Evolutionary conservation across 371 early-diverging fungal genomes (phyloP).

Genomic region (Mucor racemosus): DNA sequence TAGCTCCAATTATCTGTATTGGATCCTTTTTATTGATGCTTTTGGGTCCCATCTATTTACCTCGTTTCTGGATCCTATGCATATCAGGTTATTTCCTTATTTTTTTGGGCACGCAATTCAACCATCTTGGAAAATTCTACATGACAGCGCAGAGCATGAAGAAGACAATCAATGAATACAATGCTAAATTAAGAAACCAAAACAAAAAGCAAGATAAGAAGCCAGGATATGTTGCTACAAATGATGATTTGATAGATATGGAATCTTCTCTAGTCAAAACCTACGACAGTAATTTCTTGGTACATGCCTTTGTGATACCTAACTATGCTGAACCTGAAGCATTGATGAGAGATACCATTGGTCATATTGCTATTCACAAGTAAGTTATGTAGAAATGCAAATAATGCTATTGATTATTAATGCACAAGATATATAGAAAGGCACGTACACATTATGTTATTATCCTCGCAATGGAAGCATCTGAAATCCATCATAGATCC

Average conservation of each 20-base stretch:
- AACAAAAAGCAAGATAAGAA: slow-evolving; percentile 18
- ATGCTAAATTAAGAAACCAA: background rate
- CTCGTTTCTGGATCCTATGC: slow-evolving; percentile 39
- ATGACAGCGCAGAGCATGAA: slow-evolving; percentile 38
- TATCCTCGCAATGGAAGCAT: slow-evolving; percentile 77
- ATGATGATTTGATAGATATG: background rate
- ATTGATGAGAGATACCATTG: slow-evolving; percentile 44
- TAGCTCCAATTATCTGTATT: slow-evolving; percentile 43
- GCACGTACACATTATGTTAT: slow-evolving; percentile 54
- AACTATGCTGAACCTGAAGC: slow-evolving; percentile 63
- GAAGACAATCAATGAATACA: slow-evolving; percentile 21
- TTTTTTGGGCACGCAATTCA: slow-evolving; percentile 41
- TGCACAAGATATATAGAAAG: slow-evolving; percentile 22
- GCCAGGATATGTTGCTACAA: background rate
- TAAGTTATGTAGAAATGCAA: slow-evolving; percentile 13
- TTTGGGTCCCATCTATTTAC: slow-evolving; percentile 38
- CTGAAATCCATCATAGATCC: slow-evolving; percentile 55
- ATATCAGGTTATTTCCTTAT: slow-evolving; percentile 36
- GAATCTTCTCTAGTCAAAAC: background rate
- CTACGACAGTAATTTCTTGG: slow-evolving; percentile 2
- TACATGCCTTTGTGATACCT: slow-evolving; percentile 62
- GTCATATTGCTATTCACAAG: slow-evolving; percentile 42
- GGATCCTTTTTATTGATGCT: slow-evolving; percentile 33
- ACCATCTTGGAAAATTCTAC: slow-evolving; percentile 42
- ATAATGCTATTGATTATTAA: too few relatives aligned